Base-by-base conservation (phyloP, 23 red algal species). In the Chondrus crispus region DNA sequence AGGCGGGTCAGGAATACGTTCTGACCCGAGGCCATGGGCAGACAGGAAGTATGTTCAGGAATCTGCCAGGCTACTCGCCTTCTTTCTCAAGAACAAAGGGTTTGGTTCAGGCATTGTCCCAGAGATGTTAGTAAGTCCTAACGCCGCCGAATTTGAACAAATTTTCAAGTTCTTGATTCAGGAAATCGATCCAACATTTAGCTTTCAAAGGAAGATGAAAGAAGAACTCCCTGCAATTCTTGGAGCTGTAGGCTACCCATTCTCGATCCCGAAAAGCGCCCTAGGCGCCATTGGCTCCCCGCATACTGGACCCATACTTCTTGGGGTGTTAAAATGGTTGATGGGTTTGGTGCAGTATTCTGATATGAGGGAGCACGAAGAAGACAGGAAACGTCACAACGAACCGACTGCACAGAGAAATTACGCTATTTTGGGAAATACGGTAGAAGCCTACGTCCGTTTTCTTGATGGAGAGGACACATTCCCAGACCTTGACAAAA, bases 301-400 rank as follows among this genome's bases (percentile, higher is more conserved):
- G 40, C 96, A 98, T 52, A 95, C 93, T 5, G 95, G 96, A 93
- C 96, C 96, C 36, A 86, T 85, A 18, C 81, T 98, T 37, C 89
- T 98, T 6, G 96, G 93, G 22, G 80, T 85, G 28, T 87, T 98
- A 3, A 85, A 80, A 1, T 98, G 93, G 93, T 81, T 98, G 6
- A 71, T 94, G 18, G 93, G 93, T 36, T 58, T 95, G 19, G 39
- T 98, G 32, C 81, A 90, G 55, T 98, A 93, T 66, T 55, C 76
- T 43, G 92, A 83, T 11, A 88, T 82, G 9, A 49, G 45, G 40
- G 51, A 4, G 14, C 81, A 51, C 2, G 46, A 46, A 8, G 62
- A 94, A n/a, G 70, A 33, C 9, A 51, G 50, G 1, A 40, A 13
- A 13, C 28, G 36, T 22, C 29, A 53, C 14, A 84, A 51, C 57